Percentiles rank a stretch among this genome's conserved stretches.
Conservation (phyloP, 192 early-diverging fungal species). For the Coemansia sp. region DNA sequence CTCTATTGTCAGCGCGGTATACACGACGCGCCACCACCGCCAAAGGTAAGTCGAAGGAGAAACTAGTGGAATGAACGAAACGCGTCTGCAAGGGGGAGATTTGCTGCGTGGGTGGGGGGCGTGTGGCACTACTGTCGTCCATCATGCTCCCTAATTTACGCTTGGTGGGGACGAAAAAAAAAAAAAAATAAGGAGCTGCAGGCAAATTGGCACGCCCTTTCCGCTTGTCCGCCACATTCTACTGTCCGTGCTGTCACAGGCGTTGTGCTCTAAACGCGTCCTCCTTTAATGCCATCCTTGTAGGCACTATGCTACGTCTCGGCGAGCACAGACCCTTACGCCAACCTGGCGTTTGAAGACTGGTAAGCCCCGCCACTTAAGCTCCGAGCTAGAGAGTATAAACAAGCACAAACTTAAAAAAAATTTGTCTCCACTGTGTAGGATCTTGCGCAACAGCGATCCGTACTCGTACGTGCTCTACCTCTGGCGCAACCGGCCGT, state of each 20-base stretch:
- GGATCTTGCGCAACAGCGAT: constrained; percentile 77
- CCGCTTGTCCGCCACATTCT: not conserved
- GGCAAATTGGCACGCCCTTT: constrained; percentile 5
- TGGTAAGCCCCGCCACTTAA: constrained; percentile 10
- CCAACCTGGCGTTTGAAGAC: constrained; percentile 56
- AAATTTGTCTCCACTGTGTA: constrained; percentile 14
- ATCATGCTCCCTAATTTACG: constrained; percentile 6
- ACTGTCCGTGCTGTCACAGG: not conserved
- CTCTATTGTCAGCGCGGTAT: not conserved
- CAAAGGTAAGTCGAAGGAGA: constrained; percentile 16
- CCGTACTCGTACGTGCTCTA: constrained; percentile 68
- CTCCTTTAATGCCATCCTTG: not conserved
- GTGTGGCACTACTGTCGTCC: constrained; percentile 4
- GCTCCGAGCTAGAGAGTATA: not conserved
- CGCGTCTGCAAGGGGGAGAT: constrained; percentile 1
- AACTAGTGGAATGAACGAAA: not conserved
- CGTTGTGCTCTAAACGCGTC: not conserved
- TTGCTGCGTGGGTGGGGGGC: constrained; percentile 7
- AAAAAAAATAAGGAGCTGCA: not conserved
- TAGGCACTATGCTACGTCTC: constrained; percentile 47
- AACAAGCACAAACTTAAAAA: not conserved
- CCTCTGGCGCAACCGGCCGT: constrained; percentile 84
- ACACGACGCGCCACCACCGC: not conserved
- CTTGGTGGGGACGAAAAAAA: not conserved
- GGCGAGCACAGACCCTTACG: constrained; percentile 41